These are phyloP conservation scores for Diaporthe longicolla DNA, from an alignment of 2,329 filamentous ascomycete species.

Conservation along the genomic window DNA sequence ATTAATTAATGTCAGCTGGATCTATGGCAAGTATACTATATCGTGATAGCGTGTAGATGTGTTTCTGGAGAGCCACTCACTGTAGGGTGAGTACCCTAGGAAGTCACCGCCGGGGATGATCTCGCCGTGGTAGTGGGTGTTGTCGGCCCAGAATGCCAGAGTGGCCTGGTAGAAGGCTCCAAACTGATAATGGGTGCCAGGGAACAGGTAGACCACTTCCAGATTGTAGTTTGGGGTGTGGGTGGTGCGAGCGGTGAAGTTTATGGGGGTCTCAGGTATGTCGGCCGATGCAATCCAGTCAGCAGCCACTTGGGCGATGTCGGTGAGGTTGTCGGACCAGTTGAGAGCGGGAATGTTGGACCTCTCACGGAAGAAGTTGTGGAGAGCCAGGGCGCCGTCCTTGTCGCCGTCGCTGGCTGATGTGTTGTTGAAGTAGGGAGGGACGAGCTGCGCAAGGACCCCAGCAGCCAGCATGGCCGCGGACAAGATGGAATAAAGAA, in stretches of 20 bases:
- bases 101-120: constrained; percentile 16
- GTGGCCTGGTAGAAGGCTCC: background rate
- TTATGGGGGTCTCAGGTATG: background rate
- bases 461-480: constrained; percentile 14
- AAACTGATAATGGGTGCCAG: background rate
- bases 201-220: background rate
- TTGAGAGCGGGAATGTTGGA: background rate
- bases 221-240: background rate
- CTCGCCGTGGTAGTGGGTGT: constrained; percentile 4
- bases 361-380: constrained; percentile 9
- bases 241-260: constrained; percentile 2
- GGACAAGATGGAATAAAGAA: background rate
- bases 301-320: background rate
- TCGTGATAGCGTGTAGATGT: background rate
- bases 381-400: background rate
- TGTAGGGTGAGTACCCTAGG: background rate
- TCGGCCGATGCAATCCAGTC: constrained; percentile 1
- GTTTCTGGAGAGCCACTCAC: background rate
- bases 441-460: constrained; percentile 6
- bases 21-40: background rate
- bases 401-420: background rate
- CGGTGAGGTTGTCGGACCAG: constrained; percentile 15
- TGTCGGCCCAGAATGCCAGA: constrained; percentile 1
- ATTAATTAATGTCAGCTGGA: background rate
- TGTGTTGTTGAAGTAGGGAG: background rate